phyloP scores from a whole-genome alignment of 192 early-diverging fungal genomes.

The Endogone sp. region DNA sequence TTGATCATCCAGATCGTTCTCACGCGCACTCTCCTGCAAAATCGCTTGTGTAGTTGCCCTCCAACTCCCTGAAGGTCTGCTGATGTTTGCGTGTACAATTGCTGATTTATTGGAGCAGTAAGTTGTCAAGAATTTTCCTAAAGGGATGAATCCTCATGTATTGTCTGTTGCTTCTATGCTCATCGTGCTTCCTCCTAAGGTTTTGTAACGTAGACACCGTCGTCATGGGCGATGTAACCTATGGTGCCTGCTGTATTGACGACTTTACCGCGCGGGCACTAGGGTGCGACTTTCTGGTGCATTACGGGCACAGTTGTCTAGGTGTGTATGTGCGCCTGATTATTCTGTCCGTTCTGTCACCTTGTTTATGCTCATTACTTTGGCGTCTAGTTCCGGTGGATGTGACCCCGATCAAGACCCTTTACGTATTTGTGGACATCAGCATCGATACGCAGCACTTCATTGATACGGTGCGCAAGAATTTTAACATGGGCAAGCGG shows the following conservation, averaged over 20 bases:
- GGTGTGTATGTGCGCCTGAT: conserved; percentile 52
- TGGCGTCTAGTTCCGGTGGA: conserved; percentile 96
- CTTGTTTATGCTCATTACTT: conserved; percentile 5
- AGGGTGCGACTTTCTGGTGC: conserved; percentile 96
- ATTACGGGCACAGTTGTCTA: conserved; percentile 97
- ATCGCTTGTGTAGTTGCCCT: conserved; percentile 65
- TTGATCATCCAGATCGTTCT: no score
- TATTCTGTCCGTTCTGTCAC: not conserved
- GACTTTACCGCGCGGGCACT: conserved; percentile 91
- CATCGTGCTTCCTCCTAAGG: conserved; percentile 15
- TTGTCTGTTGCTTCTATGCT: conserved; percentile 5
- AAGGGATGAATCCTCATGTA: no score
- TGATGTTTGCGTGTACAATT: conserved; percentile 92
- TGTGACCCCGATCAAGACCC: conserved; percentile 88
- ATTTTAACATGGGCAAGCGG: conserved; percentile 74
- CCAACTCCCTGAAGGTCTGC: conserved; percentile 96
- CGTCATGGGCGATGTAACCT: conserved; percentile 99
- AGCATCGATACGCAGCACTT: conserved; percentile 92
- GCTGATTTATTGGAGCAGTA: conserved; percentile 87
- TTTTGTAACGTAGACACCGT: conserved; percentile 87
- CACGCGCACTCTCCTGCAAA: no score
- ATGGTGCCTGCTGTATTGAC: conserved; percentile 98
- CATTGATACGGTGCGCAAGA: conserved; percentile 80
- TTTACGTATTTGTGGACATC: conserved; percentile 99
- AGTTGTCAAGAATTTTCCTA: not conserved